phyloP scores from a whole-genome alignment of 495 filamentous ascomycete genomes.

The Podospora fimiseda region DNA sequence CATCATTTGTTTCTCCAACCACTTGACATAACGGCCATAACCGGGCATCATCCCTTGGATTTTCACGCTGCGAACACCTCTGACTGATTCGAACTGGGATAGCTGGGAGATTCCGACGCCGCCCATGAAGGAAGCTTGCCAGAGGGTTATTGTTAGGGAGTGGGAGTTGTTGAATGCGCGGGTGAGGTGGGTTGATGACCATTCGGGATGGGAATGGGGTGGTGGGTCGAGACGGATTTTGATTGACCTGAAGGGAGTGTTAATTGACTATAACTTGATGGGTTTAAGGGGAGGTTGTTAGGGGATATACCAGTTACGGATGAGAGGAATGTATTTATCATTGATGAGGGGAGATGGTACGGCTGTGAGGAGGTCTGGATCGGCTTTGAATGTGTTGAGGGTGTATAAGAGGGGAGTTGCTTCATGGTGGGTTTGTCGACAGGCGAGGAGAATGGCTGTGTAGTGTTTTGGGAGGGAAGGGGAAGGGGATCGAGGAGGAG shows the following conservation, averaged over 20 bases:
- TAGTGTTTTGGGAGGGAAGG: not conserved
- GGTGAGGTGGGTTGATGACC: slow-evolving; percentile 28
- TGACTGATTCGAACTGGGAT: slow-evolving; percentile 43
- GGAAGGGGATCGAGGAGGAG: not conserved
- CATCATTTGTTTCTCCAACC: slow-evolving; percentile 43
- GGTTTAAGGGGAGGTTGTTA: not conserved
- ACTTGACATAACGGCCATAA: slow-evolving; percentile 38
- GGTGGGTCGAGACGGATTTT: not conserved
- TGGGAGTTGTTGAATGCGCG: slow-evolving; percentile 37
- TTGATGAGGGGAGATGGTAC: not conserved
- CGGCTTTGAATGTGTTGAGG: slow-evolving; percentile 15
- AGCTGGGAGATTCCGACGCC: slow-evolving; percentile 33
- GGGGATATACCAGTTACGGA: not conserved
- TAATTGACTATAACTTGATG: not conserved
- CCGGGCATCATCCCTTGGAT: slow-evolving; percentile 37
- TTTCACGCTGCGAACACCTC: slow-evolving; percentile 39
- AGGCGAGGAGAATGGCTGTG: not conserved
- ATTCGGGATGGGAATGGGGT: slow-evolving; percentile 3
- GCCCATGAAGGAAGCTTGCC: slow-evolving; percentile 39
- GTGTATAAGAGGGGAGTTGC: not conserved
- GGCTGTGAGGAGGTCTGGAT: not conserved
- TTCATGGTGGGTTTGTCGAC: not conserved
- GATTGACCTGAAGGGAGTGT: not conserved
- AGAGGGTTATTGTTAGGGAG: slow-evolving; percentile 41
- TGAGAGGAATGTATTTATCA: not conserved